Percentiles rank a stretch among this genome's conserved stretches.
These are phyloP conservation scores for Wickerhamiella kazuoi DNA, from an alignment of 805 yeast genomes.

Conservation along the genomic window DNA sequence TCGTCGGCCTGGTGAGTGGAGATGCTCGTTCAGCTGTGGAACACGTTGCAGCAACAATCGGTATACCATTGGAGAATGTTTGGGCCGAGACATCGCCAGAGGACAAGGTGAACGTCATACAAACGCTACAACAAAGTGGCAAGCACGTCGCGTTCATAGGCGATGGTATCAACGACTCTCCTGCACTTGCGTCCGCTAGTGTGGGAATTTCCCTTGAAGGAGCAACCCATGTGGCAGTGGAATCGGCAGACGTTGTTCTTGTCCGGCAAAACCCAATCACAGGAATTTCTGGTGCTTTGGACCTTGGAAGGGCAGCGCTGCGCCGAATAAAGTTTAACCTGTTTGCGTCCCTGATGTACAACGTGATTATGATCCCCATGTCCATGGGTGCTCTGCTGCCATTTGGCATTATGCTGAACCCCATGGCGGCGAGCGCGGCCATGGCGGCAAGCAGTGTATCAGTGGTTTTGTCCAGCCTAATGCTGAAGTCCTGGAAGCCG, in stretches of 20 bases:
- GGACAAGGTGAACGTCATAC: constrained; percentile 54
- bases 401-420: constrained; percentile 54
- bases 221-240: constrained; percentile 92
- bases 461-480: constrained; percentile 66
- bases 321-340: constrained; percentile 64
- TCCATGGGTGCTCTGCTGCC: constrained; percentile 88
- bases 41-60: constrained; percentile 46
- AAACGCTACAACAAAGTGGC: constrained; percentile 29
- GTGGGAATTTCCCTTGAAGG: constrained; percentile 82
- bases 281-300: constrained; percentile 34
- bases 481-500: constrained; percentile 46
- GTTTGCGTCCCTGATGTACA: constrained; percentile 72
- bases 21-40: constrained; percentile 50
- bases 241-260: constrained; percentile 85
- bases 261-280: constrained; percentile 20
- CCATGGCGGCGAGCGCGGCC: constrained; percentile 78
- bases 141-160: constrained; percentile 71
- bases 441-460: constrained; percentile 89
- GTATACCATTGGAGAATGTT: constrained; percentile 44
- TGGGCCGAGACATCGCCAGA: constrained; percentile 64
- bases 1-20: constrained; percentile 80
- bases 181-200: constrained; percentile 78
- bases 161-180: constrained; percentile 96
- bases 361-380: constrained; percentile 74
- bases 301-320: constrained; percentile 55